Evolutionary conservation across 345 rosid genomes (phyloP).

Genomic region (Abelmoschus esculentus): DNA sequence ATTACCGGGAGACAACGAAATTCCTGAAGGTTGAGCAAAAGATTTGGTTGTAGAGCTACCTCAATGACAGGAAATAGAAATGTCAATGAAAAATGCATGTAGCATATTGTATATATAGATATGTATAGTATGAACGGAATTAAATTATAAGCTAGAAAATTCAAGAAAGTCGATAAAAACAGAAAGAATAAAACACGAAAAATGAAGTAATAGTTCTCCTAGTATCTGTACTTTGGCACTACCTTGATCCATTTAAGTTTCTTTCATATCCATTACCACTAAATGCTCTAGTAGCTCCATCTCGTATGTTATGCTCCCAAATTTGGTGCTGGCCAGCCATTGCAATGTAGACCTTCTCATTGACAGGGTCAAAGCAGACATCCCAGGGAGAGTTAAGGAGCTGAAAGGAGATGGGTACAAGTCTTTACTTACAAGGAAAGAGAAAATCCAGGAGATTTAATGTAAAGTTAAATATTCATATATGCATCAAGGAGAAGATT

Average conservation of each 20-base stretch:
- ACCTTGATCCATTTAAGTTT: conserved; percentile 89
- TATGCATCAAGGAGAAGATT: not conserved
- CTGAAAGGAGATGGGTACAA: conserved; percentile 29
- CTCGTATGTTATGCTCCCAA: conserved; percentile 64
- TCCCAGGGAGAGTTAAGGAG: conserved; percentile 98
- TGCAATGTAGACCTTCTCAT: conserved; percentile 75
- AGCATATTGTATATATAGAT: too few species aligned
- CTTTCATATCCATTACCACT: conserved; percentile 94
- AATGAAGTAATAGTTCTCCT: not conserved
- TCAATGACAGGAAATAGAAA: conserved; percentile 16
- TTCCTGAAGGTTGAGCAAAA: conserved; percentile 92
- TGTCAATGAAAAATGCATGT: conserved; percentile 10
- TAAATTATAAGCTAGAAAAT: not conserved
- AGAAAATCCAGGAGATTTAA: conserved; percentile 7
- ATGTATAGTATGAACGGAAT: not conserved
- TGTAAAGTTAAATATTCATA: not conserved
- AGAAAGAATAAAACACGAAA: conserved; percentile 2
- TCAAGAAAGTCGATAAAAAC: not conserved
- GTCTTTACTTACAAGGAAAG: conserved; percentile 9
- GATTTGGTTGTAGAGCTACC: conserved; percentile 68
- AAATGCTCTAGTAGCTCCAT: conserved; percentile 64
- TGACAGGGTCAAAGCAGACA: conserved; percentile 60
- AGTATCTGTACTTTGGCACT: conserved; percentile 9
- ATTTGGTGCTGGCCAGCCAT: conserved; percentile 98
- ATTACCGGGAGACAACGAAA: conserved; percentile 68